Evolutionary conservation across 805 yeast genomes (phyloP).

Genomic region (Diddensiella santjacobensis): DNA sequence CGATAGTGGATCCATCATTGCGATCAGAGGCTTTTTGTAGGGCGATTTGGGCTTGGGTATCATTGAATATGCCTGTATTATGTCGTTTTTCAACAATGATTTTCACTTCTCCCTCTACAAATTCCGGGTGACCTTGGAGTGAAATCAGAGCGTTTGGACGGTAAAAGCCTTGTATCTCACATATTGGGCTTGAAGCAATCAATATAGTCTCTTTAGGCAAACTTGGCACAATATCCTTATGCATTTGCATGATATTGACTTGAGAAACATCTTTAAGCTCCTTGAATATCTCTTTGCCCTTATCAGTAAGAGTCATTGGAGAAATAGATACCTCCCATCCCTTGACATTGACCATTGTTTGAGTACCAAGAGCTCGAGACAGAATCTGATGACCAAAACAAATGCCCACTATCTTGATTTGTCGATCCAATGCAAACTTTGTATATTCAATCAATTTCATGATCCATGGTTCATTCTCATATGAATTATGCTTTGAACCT

Average conservation of each 20-base stretch:
- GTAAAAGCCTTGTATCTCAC: conserved; percentile 65
- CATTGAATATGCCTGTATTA: conserved; percentile 14
- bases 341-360: conserved; percentile 50
- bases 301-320: conserved; percentile 45
- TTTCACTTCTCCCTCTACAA: conserved; percentile 36
- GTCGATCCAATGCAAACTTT: conserved; percentile 16
- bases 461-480: conserved; percentile 36
- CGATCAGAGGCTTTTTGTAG: conserved; percentile 7
- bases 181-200: conserved; percentile 53
- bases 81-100: conserved; percentile 19
- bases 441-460: conserved; percentile 31
- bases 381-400: conserved; percentile 89
- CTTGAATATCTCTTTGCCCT: conserved; percentile 36
- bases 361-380: conserved; percentile 60
- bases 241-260: conserved; percentile 51
- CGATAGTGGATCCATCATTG: conserved; percentile 24
- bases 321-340: conserved; percentile 76
- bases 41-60: conserved; percentile 16
- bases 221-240: conserved; percentile 52
- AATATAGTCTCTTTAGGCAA: conserved; percentile 37
- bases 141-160: conserved; percentile 52
- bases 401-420: conserved; percentile 40
- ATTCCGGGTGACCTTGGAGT: conserved; percentile 92
- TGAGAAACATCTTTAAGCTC: conserved; percentile 27
- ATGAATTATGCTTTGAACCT: conserved; percentile 37